Evolutionary conservation across 2,329 filamentous ascomycete species (phyloP), one percentile per base, ranked within the genome.

Genomic region (Penicillium sp.): DNA sequence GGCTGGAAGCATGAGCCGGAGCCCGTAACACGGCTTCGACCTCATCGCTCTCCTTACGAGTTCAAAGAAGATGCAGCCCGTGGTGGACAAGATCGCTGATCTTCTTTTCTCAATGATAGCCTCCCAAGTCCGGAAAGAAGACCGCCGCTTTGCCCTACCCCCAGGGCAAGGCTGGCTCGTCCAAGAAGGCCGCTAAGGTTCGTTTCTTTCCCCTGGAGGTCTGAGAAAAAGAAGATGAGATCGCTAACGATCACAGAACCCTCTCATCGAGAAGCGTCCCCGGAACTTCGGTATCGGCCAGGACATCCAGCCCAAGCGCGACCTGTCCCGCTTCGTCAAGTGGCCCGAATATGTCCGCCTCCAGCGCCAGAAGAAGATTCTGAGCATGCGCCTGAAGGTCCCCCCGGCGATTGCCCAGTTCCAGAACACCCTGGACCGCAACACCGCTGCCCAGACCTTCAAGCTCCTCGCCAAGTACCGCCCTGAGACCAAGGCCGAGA

Each of bases 391-490:
- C 72, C 82, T 98, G 72, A 98, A 98, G 87, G 93, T 98, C 58
- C 93, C 93, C 59, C 93, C 95, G 72, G 87, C 92, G 67, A 90
- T 98, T 68, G 85, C 92, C 66, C 93, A 98, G 82, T 98, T 97
- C 87, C 86, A 90, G 81, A 88, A 92, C 77, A 90, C 95, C 67
- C 88, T 97, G 69, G 89, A 95, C 84, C 88, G 88, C 79, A 95
- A 95, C 84, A 88, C 92, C 63, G 95, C 95, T 66, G 88, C 90
- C 68, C 92, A 97, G 81, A 82, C 89, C 62, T 93, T 98, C 84
- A 97, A 97, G 85, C 87, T 98, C 73, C 88, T 98, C 73, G 95
- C 95, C 88, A 98, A 98, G 84, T 98, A 98, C 87, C 90, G 92
- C 69, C 93, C 93, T 65, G 93, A 98, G 84, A 95, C 89, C 77